Base-by-base conservation (phyloP, 225 moss, liverwort and hornwort species). In the Sphagnum tenellum region DNA sequence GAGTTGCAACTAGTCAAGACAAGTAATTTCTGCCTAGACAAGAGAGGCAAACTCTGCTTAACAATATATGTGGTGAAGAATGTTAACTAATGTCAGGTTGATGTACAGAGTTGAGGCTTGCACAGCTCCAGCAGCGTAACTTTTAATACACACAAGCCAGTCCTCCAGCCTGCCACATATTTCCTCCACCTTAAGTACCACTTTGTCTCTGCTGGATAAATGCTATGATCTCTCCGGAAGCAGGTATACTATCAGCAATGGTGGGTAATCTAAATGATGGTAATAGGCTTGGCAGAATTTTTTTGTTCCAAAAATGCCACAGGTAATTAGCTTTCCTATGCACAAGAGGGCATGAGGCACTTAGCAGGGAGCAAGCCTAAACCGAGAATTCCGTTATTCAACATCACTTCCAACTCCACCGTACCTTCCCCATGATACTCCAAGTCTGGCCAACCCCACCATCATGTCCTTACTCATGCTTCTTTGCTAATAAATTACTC, bases 41-140 rank as follows among this genome's bases (percentile, higher is more conserved):
- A 61, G 46, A 61, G 45, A 9, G 61, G 61, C 52, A 47, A 48
- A 3, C 61, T 61, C 61, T 61, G 61, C 61, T 61, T 61, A 7
- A 48, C 10, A 11, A 44, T 7, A 44, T 7, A 3, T 61, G 61
- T 46, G 44, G 61, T 61, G 61, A 61, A 2, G 47, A 44, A 45
- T 7, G 46, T 10, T 61, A 46, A 61, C 61, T 47, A 61, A 45
- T 10, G 45, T 61, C 44, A 7, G 61, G 61, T 46, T 61, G 61
- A 52, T 52, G 52, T 9, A 6, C 52, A 52, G 9, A 61, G 61
- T 3, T 61, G 61, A 10, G 8, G 45, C 61, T 46, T 61, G 61
- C 61, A 61, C 52, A 5, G 11, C 61, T 61, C 61, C 61, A 61
- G 61, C 44, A 61, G 45, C 7, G 8, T 3, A 61, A 48, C 3